These are phyloP conservation scores for Zygoascus flipseniorum DNA, from an alignment of 805 yeast species.

Conservation along the genomic window DNA sequence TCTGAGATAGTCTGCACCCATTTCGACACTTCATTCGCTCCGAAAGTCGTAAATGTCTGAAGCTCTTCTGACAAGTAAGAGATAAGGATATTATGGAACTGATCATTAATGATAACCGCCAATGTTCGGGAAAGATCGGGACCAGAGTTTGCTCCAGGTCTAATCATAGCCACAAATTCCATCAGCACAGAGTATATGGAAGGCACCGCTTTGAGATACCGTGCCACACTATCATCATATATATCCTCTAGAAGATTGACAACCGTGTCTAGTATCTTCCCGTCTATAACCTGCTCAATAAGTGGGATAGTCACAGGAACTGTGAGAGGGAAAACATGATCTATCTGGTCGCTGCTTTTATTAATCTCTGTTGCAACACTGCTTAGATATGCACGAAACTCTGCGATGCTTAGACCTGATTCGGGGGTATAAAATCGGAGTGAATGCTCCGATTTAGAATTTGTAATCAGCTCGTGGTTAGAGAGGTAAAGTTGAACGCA, in stretches of 20 bases:
- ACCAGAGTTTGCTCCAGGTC: slow-evolving; percentile 30
- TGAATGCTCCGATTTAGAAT: slow-evolving; percentile 7
- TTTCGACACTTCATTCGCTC: slow-evolving; percentile 21
- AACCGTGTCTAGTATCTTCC: slow-evolving; percentile 20
- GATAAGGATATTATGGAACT: slow-evolving; percentile 22
- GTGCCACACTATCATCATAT: slow-evolving; percentile 7
- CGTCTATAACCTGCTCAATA: slow-evolving; percentile 37
- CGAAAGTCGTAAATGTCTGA: slow-evolving; percentile 18
- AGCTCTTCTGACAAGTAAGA: slow-evolving; percentile 26
- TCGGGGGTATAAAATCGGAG: not conserved
- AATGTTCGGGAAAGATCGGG: slow-evolving; percentile 26
- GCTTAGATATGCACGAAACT: slow-evolving; percentile 12
- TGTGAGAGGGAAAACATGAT: slow-evolving; percentile 36
- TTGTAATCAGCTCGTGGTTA: slow-evolving; percentile 13
- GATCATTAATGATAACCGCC: slow-evolving; percentile 16
- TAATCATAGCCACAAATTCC: slow-evolving; percentile 13
- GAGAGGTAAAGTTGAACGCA: slow-evolving; percentile 26
- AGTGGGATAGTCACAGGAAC: slow-evolving; percentile 42
- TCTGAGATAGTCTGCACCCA: slow-evolving; percentile 31
- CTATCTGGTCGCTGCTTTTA: slow-evolving; percentile 33
- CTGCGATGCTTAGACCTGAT: slow-evolving; percentile 15
- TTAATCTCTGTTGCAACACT: slow-evolving; percentile 32
- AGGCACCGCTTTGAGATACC: slow-evolving; percentile 35
- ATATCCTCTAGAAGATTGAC: slow-evolving; percentile 18
- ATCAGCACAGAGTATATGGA: slow-evolving; percentile 22